These are phyloP conservation scores for Fusarium drepaniforme DNA, from an alignment of 2,329 filamentous ascomycete species.

Conservation along the genomic window DNA sequence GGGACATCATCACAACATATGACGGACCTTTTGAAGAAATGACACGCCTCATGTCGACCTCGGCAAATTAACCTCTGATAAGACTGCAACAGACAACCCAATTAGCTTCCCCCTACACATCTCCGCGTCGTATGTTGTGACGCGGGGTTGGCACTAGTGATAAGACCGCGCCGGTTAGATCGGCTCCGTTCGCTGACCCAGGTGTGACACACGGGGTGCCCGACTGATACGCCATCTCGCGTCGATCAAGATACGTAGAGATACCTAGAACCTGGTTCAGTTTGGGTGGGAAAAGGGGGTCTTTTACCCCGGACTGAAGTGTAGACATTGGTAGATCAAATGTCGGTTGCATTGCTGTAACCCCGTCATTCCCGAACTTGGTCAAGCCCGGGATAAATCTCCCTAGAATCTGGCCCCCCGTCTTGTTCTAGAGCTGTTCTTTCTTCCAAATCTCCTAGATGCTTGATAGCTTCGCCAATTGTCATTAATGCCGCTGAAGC, in stretches of 20 bases:
- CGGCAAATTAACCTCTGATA: conserved; percentile 3
- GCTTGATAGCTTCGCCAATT: background rate
- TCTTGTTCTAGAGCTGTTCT: background rate
- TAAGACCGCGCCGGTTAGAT: conserved; percentile 4
- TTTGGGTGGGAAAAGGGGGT: background rate
- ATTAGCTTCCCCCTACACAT: background rate
- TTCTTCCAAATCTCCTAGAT: background rate
- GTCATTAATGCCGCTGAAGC: background rate
- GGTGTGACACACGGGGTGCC: background rate
- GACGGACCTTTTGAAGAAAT: background rate
- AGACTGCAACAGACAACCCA: background rate
- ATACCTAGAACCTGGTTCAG: background rate
- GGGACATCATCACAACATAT: background rate
- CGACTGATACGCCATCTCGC: conserved; percentile 3
- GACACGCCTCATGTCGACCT: background rate
- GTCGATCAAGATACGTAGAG: background rate
- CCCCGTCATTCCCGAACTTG: background rate
- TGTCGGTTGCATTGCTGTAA: background rate
- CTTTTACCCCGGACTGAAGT: background rate
- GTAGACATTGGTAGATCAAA: background rate
- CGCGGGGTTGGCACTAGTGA: conserved; percentile 5
- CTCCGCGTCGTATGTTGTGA: conserved; percentile 1
- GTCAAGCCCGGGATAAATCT: background rate
- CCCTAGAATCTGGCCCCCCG: background rate
- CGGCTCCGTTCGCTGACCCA: conserved; percentile 7